Evolutionary conservation across 345 rosid genomes (phyloP).

Genomic region (Pistacia integerrima): DNA sequence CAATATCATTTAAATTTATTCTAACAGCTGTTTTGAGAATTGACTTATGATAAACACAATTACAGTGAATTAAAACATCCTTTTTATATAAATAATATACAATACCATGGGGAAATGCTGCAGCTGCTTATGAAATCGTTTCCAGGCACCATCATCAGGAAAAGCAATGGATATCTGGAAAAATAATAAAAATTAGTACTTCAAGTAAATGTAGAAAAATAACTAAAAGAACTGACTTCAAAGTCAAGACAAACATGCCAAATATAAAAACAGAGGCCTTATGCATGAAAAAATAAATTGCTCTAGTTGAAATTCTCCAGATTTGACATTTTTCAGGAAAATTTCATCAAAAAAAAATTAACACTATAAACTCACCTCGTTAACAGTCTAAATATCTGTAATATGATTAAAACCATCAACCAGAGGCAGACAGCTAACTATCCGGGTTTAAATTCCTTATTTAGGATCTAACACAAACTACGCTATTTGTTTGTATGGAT

Average conservation of each 20-base stretch:
- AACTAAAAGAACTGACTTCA: not conserved
- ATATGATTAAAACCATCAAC: not conserved
- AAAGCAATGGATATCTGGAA: slow-evolving; percentile 93
- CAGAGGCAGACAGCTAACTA: not conserved
- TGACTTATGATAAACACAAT: slow-evolving; percentile 4
- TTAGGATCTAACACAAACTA: not conserved
- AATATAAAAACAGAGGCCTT: not conserved
- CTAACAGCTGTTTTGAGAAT: not conserved
- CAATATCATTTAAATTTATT: not conserved
- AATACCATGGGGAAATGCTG: slow-evolving; percentile 93
- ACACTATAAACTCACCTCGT: not conserved
- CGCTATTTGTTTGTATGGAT: not conserved
- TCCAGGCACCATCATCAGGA: slow-evolving; percentile 99
- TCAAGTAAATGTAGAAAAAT: not conserved
- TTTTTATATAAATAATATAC: slow-evolving; percentile 2
- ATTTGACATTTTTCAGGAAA: not conserved
- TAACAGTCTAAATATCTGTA: not conserved
- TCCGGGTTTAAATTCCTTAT: not conserved
- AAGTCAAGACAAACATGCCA: not conserved
- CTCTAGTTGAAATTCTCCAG: not conserved
- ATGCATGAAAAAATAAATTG: not conserved
- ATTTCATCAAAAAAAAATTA: not conserved
- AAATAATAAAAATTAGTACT: slow-evolving; percentile 20
- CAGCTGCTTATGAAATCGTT: slow-evolving; percentile 92
- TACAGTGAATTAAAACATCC: slow-evolving; percentile 10